phyloP scores from a whole-genome alignment of 805 yeast genomes.

The Saccharomycopsis microspora region DNA sequence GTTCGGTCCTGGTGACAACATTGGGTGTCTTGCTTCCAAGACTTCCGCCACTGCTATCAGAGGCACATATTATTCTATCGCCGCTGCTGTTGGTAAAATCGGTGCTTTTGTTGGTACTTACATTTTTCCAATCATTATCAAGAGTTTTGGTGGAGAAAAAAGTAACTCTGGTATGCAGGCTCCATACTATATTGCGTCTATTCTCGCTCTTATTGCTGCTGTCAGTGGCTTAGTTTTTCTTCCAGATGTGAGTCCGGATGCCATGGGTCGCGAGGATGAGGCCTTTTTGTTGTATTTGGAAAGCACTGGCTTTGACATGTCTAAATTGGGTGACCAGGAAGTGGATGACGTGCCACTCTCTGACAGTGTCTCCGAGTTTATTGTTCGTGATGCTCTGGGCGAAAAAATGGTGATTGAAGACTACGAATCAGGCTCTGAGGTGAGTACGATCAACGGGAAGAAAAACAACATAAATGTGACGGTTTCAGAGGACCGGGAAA shows the following conservation, averaged over 20 bases:
- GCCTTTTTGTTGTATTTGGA: slow-evolving; percentile 57
- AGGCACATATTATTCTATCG: slow-evolving; percentile 84
- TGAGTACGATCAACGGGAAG: neutral
- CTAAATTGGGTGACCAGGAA: slow-evolving; percentile 34
- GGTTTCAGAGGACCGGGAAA: neutral
- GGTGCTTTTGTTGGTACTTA: slow-evolving; percentile 92
- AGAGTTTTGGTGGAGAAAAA: slow-evolving; percentile 42
- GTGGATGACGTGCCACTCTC: neutral
- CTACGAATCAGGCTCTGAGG: neutral
- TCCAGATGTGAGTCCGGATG: slow-evolving; percentile 77
- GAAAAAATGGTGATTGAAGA: slow-evolving; percentile 4
- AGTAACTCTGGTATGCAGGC: slow-evolving; percentile 50
- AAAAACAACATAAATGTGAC: neutral
- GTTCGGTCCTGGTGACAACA: slow-evolving; percentile 89
- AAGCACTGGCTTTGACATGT: slow-evolving; percentile 58
- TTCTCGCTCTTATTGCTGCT: slow-evolving; percentile 66
- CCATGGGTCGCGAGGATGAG: slow-evolving; percentile 68
- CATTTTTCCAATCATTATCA: slow-evolving; percentile 73
- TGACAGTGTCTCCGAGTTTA: neutral
- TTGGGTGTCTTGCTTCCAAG: slow-evolving; percentile 80
- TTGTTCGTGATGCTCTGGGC: slow-evolving; percentile 1
- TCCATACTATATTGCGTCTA: slow-evolving; percentile 75
- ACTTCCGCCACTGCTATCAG: slow-evolving; percentile 79
- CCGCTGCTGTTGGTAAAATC: slow-evolving; percentile 84
- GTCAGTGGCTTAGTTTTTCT: slow-evolving; percentile 54